Evolutionary conservation across 805 yeast genomes (phyloP).

Genomic region (Cyberlindnera japonica): DNA sequence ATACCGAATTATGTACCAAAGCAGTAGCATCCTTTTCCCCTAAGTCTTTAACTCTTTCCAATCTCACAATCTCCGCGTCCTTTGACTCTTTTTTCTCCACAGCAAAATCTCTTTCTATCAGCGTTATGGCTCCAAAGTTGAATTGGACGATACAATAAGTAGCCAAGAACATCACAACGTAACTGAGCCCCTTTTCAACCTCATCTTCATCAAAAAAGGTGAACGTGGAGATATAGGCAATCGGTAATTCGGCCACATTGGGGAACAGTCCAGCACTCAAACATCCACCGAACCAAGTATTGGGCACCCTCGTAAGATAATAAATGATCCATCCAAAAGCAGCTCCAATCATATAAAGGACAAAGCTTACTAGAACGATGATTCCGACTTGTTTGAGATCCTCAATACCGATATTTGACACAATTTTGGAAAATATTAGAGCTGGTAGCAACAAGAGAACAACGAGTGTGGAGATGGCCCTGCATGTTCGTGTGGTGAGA

Average conservation of each 20-base stretch:
- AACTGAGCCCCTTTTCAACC: constrained; percentile 3
- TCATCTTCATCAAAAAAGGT: constrained; percentile 51
- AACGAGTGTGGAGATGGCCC: constrained; percentile 61
- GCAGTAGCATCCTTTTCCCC: background rate
- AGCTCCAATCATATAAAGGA: constrained; percentile 50
- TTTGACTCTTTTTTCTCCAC: constrained; percentile 2
- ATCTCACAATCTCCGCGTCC: background rate
- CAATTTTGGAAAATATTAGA: constrained; percentile 60
- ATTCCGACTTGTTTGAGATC: constrained; percentile 72
- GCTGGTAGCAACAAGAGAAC: constrained; percentile 65
- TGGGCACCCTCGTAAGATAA: constrained; percentile 37
- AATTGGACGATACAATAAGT: constrained; percentile 44
- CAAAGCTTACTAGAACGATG: constrained; percentile 44
- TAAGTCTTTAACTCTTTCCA: background rate
- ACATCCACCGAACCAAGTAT: constrained; percentile 67
- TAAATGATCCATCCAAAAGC: constrained; percentile 36
- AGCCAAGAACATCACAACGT: constrained; percentile 1
- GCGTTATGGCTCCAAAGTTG: constrained; percentile 69
- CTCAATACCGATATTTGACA: constrained; percentile 52
- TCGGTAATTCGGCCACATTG: constrained; percentile 73
- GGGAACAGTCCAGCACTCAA: constrained; percentile 71
- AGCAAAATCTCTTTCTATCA: constrained; percentile 61
- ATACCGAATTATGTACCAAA: no score
- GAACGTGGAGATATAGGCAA: constrained; percentile 77
- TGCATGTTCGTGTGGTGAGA: constrained; percentile 56